Percentiles rank a stretch among this genome's conserved stretches.
These are phyloP conservation scores for Hypocreales sp. DNA, from an alignment of 2,329 filamentous ascomycete species.

Conservation along the genomic window DNA sequence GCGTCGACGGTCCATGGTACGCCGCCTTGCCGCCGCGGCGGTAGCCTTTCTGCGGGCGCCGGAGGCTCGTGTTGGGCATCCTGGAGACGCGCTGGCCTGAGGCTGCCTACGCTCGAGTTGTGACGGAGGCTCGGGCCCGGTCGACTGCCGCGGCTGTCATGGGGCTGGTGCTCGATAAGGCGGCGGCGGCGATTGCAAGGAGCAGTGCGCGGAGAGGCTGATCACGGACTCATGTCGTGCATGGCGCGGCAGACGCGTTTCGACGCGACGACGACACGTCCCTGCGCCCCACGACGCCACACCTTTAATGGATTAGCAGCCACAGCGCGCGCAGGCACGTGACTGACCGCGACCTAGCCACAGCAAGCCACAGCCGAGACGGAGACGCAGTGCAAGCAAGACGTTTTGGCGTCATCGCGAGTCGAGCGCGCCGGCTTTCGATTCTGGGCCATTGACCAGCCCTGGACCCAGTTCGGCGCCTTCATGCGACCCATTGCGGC, in stretches of 20 bases:
- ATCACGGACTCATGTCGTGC: too few species aligned
- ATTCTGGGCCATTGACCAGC: too few species aligned
- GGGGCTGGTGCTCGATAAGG: slow-evolving; percentile 1
- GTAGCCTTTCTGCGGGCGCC: slow-evolving; percentile 49
- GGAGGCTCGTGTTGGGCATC: slow-evolving; percentile 46
- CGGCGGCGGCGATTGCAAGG: background rate
- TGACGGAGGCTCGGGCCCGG: slow-evolving; percentile 5
- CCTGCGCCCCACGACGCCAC: too few species aligned
- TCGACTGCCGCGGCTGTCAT: slow-evolving; percentile 7
- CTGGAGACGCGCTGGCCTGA: background rate
- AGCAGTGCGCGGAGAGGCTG: too few species aligned
- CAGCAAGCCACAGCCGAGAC: too few species aligned
- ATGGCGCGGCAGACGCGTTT: background rate
- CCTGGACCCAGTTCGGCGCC: background rate
- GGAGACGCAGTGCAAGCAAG: too few species aligned
- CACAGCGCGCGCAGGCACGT: too few species aligned
- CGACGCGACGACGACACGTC: background rate
- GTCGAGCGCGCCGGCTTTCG: too few species aligned
- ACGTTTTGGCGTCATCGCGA: too few species aligned
- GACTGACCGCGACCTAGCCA: too few species aligned
- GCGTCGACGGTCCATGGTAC: slow-evolving; percentile 51
- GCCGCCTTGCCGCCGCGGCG: slow-evolving; percentile 53
- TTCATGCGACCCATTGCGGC: slow-evolving; percentile 3
- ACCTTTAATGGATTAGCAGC: too few species aligned
- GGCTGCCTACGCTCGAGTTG: slow-evolving; percentile 6